Conservation (phyloP, 768 basidiomycete species). For the Boletus pseudo-olivaceus region DNA sequence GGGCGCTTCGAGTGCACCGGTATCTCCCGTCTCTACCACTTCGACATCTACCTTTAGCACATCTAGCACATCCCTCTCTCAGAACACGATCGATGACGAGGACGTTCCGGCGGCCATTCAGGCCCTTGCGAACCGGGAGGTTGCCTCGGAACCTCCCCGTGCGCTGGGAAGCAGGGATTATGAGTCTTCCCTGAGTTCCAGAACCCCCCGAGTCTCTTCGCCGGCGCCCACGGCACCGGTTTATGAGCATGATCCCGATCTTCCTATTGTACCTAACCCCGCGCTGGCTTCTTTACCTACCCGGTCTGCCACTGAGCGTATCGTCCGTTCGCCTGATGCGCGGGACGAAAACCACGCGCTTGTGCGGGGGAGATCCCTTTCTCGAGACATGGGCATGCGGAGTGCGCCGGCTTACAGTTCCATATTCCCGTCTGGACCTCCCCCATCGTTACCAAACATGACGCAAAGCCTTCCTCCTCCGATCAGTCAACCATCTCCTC, state of each 20-base stretch:
- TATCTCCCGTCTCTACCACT: constrained; percentile 28
- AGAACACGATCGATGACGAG: constrained; percentile 17
- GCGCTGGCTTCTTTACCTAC: constrained; percentile 21
- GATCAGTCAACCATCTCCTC: constrained; percentile 24
- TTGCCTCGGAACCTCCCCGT: constrained; percentile 25
- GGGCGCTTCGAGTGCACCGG: constrained; percentile 30
- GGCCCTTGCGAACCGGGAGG: constrained; percentile 15
- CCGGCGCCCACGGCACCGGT: constrained; percentile 16
- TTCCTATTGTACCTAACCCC: constrained; percentile 21
- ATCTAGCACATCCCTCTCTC: constrained; percentile 18
- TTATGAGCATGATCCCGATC: constrained; percentile 29
- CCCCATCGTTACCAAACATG: constrained; percentile 22
- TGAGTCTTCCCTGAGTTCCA: constrained; percentile 14
- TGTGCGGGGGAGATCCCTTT: constrained; percentile 31
- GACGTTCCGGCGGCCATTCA: constrained; percentile 16
- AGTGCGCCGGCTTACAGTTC: constrained; percentile 33
- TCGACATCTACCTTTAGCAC: constrained; percentile 28
- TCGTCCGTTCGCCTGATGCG: constrained; percentile 26
- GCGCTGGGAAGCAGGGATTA: constrained; percentile 9
- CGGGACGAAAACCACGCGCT: constrained; percentile 28
- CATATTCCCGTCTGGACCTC: constrained; percentile 34
- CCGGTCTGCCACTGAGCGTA: constrained; percentile 32
- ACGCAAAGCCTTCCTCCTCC: constrained; percentile 25
- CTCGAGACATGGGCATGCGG: constrained; percentile 30
- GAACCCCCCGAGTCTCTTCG: constrained; percentile 24